phyloP scores from a whole-genome alignment of 306 rosid genomes.

The Urtica urens region DNA sequence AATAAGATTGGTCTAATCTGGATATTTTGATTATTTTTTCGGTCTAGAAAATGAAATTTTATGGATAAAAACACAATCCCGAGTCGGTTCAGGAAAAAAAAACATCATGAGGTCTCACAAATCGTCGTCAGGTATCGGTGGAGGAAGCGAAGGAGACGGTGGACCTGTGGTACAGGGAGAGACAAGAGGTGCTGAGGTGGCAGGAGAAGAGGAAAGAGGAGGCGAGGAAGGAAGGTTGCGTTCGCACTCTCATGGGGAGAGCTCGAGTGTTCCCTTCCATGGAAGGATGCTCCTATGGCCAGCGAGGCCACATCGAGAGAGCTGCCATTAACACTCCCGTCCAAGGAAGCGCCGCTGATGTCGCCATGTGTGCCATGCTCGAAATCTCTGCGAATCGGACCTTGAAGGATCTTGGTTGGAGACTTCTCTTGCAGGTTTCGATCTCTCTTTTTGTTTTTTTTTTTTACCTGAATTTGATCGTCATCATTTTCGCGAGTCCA shows the following conservation, averaged over 20 bases:
- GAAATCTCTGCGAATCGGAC: slow-evolving; percentile 48
- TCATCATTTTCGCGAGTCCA: too few species aligned
- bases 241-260: slow-evolving; percentile 74
- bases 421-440: slow-evolving; percentile 77
- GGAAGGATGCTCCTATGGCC: slow-evolving; percentile 42
- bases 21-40: too few species aligned
- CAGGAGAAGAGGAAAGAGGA: slow-evolving; percentile 68
- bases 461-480: too few species aligned
- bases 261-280: slow-evolving; percentile 68
- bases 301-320: slow-evolving; percentile 82
- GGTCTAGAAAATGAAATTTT: too few species aligned
- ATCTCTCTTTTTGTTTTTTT: too few species aligned
- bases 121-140: slow-evolving; percentile 76
- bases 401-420: slow-evolving; percentile 86
- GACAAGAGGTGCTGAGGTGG: slow-evolving; percentile 76
- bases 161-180: slow-evolving; percentile 78
- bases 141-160: slow-evolving; percentile 84
- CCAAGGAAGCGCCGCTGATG: slow-evolving; percentile 99
- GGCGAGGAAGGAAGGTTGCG: slow-evolving; percentile 39
- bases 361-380: slow-evolving; percentile 98
- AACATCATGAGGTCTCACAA: too few species aligned
- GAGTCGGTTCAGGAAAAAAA: too few species aligned
- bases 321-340: slow-evolving; percentile 98
- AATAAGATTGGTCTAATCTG: too few species aligned
- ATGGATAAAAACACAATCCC: too few species aligned